phyloP scores from a whole-genome alignment of 352 stramenopile species.

The Lagenidium giganteum region DNA sequence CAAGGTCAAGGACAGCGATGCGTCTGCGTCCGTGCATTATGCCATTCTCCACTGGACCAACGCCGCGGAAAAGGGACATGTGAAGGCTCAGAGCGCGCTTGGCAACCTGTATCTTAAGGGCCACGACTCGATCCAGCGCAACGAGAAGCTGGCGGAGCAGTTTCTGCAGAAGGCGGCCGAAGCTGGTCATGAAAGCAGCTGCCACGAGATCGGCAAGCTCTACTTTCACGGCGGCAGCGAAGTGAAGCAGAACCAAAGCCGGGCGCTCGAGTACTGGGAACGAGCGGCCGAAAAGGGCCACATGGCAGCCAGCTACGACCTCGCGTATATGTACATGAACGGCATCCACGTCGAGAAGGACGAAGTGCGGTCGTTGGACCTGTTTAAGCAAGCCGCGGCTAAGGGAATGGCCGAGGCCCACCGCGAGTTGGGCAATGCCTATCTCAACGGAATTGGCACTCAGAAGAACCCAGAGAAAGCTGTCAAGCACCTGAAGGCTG shows the following conservation, averaged over 20 bases:
- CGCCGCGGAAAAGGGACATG: slow-evolving; percentile 60
- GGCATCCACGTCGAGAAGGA: slow-evolving; percentile 62
- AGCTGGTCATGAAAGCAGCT: slow-evolving; percentile 56
- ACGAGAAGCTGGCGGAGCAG: slow-evolving; percentile 37
- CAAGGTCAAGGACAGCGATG: slow-evolving; percentile 35
- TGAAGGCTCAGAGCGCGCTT: slow-evolving; percentile 64
- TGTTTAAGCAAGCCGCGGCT: slow-evolving; percentile 51
- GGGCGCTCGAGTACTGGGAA: slow-evolving; percentile 60
- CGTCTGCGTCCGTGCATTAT: slow-evolving; percentile 34
- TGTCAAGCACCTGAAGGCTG: slow-evolving; percentile 46
- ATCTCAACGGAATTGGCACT: slow-evolving; percentile 34
- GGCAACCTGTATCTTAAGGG: slow-evolving; percentile 68
- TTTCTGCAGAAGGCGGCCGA: slow-evolving; percentile 67
- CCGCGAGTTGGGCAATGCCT: slow-evolving; percentile 50
- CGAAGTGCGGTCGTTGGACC: slow-evolving; percentile 40
- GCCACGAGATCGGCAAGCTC: slow-evolving; percentile 74
- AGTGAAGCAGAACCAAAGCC: slow-evolving; percentile 21
- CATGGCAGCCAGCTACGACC: slow-evolving; percentile 67
- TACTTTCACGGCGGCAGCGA: slow-evolving; percentile 45
- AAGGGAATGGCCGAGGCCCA: slow-evolving; percentile 71
- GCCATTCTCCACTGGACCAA: slow-evolving; percentile 77
- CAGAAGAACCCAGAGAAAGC: slow-evolving; percentile 26
- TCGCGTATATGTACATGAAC: slow-evolving; percentile 71
- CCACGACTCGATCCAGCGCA: slow-evolving; percentile 35
- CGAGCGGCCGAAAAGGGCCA: slow-evolving; percentile 53